Percentiles rank a stretch among this genome's conserved stretches.
Evolutionary conservation across 2,329 filamentous ascomycete genomes (phyloP).

Genomic region (Paraconiothyrium brasiliense): DNA sequence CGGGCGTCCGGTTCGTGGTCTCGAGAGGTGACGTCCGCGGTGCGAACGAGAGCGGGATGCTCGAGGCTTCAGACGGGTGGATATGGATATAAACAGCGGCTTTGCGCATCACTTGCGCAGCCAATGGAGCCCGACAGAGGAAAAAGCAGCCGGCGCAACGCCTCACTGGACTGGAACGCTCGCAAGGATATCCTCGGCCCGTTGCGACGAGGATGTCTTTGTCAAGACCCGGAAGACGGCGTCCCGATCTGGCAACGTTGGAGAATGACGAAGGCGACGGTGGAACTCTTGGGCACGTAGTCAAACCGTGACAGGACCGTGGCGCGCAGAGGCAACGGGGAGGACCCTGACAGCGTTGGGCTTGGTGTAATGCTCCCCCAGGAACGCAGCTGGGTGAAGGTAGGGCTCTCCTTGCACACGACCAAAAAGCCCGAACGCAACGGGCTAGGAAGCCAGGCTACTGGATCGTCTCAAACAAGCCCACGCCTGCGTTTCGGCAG

Average conservation of each 20-base stretch:
- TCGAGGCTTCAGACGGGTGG: slow-evolving; percentile 42
- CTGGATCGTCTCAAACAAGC: slow-evolving; percentile 48
- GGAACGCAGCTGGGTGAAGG: slow-evolving; percentile 40
- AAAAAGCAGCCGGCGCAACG: slow-evolving; percentile 46
- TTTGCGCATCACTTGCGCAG: slow-evolving; percentile 43
- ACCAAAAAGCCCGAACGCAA: slow-evolving; percentile 40
- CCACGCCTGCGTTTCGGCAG: slow-evolving; percentile 44
- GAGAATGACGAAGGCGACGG: slow-evolving; percentile 37
- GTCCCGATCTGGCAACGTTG: slow-evolving; percentile 50
- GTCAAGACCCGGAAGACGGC: slow-evolving; percentile 42
- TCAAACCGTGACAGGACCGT: slow-evolving; percentile 40
- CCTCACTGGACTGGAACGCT: slow-evolving; percentile 40
- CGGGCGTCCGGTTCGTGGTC: slow-evolving; percentile 15
- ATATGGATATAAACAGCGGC: slow-evolving; percentile 51
- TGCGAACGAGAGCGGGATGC: slow-evolving; percentile 31
- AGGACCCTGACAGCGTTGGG: slow-evolving; percentile 39
- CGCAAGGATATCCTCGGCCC: slow-evolving; percentile 50
- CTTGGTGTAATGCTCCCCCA: slow-evolving; percentile 40
- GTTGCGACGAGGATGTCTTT: slow-evolving; percentile 47
- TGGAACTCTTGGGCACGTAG: slow-evolving; percentile 44
- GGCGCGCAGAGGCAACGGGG: slow-evolving; percentile 46
- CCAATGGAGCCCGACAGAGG: slow-evolving; percentile 49
- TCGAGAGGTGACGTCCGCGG: slow-evolving; percentile 39
- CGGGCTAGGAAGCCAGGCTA: slow-evolving; percentile 34
- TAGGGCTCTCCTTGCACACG: slow-evolving; percentile 49